phyloP scores from a whole-genome alignment of 352 stramenopile species.

The Albugo laibachii region DNA sequence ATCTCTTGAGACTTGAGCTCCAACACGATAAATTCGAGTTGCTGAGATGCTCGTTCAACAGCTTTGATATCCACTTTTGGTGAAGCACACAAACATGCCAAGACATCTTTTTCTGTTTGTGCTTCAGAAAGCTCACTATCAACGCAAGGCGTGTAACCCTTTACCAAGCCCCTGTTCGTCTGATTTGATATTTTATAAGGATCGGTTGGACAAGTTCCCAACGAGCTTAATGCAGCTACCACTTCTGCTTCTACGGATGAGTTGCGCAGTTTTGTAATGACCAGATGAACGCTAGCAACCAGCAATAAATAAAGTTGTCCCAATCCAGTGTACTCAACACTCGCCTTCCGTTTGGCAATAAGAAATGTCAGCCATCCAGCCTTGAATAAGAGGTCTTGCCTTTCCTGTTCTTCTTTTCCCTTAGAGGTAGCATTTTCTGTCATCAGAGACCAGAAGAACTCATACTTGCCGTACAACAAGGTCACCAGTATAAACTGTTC shows the following conservation, averaged over 20 bases:
- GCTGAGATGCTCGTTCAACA: conserved; percentile 17
- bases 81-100: conserved; percentile 23
- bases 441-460: conserved; percentile 20
- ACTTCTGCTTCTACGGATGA: conserved; percentile 59
- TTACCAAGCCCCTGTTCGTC: too few relatives aligned
- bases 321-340: conserved; percentile 26
- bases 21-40: conserved; percentile 21
- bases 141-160: background rate
- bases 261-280: conserved; percentile 17
- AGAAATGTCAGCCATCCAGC: conserved; percentile 61
- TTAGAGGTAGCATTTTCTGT: conserved; percentile 4
- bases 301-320: conserved; percentile 59
- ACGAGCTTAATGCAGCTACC: conserved; percentile 46
- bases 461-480: conserved; percentile 63
- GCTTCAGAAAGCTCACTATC: background rate
- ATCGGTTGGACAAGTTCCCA: conserved; percentile 12
- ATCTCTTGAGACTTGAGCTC: conserved; percentile 13
- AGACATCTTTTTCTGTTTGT: conserved; percentile 2
- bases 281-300: conserved; percentile 45
- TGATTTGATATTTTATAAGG: too few relatives aligned
- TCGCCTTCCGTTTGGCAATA: conserved; percentile 23
- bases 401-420: conserved; percentile 9
- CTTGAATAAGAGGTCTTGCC: conserved; percentile 27
- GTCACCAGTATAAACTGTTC: conserved; percentile 58
- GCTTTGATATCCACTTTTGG: conserved; percentile 25